Base-by-base conservation (phyloP, 495 filamentous ascomycete species). In the Hypoxylon fragiforme region DNA sequence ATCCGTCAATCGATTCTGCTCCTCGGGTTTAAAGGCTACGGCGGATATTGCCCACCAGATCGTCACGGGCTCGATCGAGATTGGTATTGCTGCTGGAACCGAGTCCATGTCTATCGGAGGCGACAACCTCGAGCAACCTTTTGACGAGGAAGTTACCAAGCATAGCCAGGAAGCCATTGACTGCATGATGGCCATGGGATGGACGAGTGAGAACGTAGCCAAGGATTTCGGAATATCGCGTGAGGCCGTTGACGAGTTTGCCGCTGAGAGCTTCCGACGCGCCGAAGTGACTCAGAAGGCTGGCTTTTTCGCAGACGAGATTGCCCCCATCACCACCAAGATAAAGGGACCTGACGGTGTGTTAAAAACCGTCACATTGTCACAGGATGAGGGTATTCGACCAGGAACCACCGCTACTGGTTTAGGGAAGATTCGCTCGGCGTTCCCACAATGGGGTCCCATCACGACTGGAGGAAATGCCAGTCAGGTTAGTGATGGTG, bases 121-220 rank as follows among this genome's bases (percentile, higher is more conserved):
- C 20, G 85, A 89, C 58, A 76, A 81, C 2, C 75, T 90, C 14
- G 80, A 82, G 15, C 72, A 75, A 20, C 85, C 89, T 3, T 95
- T 96, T 77, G 84, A 90, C 67, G 85, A 86, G 37, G 84, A 85
- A 44, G 82, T 98, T 20, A 70, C 90, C 19, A 76, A 81, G 56
- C 82, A 80, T 65, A 76, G 68, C 51, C 88, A 89, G 66, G 91
- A 97, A 65, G 83, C 89, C 0, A 64, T 68, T 26, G 94, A 98
- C 71, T 95, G 91, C 78, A 81, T 90, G 82, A 85, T 92, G 79
- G 85, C 91, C 21, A 98, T 98, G 94, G 94, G 94, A 0, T 94
- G 96, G 83, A 98, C 94, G 0, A 90, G 86, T 8, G 94, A 98
- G 77, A 97, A 98, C 60, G 89, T 98, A n/a, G 90, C 84, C 38